phyloP scores from a whole-genome alignment of 202 grass and related monocot genomes.

The Sporobolus alterniflorus region DNA sequence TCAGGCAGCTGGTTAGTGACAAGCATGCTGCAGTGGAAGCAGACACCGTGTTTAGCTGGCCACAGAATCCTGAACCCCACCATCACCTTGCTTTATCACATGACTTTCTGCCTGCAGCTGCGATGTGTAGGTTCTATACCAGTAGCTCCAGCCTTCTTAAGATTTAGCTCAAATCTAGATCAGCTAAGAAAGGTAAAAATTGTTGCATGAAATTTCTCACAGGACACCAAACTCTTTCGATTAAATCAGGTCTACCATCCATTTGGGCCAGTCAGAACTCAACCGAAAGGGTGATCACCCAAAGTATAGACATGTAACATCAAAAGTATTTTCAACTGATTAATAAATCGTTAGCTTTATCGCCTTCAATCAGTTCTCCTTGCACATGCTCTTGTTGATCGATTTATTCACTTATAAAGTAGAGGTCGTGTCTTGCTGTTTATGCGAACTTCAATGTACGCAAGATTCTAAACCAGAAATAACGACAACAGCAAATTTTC shows the following conservation, averaged over 20 bases:
- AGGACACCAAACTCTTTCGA: background rate
- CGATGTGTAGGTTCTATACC: slow-evolving; percentile 4
- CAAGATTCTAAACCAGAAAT: background rate
- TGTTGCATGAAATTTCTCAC: background rate
- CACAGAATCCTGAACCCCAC: slow-evolving; percentile 5
- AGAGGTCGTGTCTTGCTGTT: background rate
- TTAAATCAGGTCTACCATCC: background rate
- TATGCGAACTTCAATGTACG: background rate
- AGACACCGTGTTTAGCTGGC: slow-evolving; percentile 35
- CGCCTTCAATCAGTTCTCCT: background rate
- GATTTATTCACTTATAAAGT: background rate
- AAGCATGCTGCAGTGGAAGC: slow-evolving; percentile 14
- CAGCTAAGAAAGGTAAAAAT: slow-evolving; percentile 13
- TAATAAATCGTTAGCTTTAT: background rate
- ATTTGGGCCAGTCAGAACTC: background rate
- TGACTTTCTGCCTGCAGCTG: slow-evolving; percentile 35
- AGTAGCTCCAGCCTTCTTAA: slow-evolving; percentile 8
- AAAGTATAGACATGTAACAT: background rate
- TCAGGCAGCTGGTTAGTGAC: slow-evolving; percentile 6
- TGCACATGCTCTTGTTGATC: background rate
- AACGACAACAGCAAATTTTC: background rate
- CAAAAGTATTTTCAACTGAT: background rate
- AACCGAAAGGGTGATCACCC: background rate
- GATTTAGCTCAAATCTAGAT: slow-evolving; percentile 31
- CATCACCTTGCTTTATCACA: background rate